Base-by-base conservation (phyloP, 164 flowering plant genomes). In the Piper betle region DNA sequence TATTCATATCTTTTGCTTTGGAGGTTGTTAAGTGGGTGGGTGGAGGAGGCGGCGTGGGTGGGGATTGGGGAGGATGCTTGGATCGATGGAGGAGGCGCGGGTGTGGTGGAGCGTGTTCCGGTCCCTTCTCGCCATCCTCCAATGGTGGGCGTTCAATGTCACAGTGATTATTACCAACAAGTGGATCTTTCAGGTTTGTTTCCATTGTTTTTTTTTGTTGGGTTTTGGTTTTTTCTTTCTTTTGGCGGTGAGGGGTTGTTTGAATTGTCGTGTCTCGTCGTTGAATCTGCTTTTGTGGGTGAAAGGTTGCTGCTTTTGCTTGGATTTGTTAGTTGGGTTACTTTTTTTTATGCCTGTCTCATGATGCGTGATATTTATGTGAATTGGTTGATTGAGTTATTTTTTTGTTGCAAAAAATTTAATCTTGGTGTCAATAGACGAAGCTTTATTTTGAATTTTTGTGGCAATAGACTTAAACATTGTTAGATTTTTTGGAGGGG, bases 101-200 rank as follows among this genome's bases (percentile, higher is more conserved):
- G 25, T 81, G 68, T 80, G 75, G 70, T 90, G 99, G 97, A 73
- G 68, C 63, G 81, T 80, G 58, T 53, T 90, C 66, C 80, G 97
- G 74, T 74, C 99, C 66, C 70, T 93, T 18, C 74, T 93, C 13
- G 88, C 97, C 2, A 91, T 93, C 42, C 57, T 91, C 38, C 99
- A 90, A 61, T 93, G 99, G 99, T 93, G 99, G 99, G 80, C 70
- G 61, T 93, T 88, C 75, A 93, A 93, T 72, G 99, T 93, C 57
- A 82, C 99, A 46, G 99, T 93, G 42, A 90, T 93, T 60, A 86
- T 93, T 80, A 87, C 81, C 83, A 93, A 93, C 83, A 93, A 93
- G 64, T 93, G 99, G 99, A 93, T 93, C 91, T 93, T 93, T 73
- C 99, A 93, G 99, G 99, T 65, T 10, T 2, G 50, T 43, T 43